Conservation (phyloP, 176 grass and related monocot species). For the Rhynchospora pubera region DNA sequence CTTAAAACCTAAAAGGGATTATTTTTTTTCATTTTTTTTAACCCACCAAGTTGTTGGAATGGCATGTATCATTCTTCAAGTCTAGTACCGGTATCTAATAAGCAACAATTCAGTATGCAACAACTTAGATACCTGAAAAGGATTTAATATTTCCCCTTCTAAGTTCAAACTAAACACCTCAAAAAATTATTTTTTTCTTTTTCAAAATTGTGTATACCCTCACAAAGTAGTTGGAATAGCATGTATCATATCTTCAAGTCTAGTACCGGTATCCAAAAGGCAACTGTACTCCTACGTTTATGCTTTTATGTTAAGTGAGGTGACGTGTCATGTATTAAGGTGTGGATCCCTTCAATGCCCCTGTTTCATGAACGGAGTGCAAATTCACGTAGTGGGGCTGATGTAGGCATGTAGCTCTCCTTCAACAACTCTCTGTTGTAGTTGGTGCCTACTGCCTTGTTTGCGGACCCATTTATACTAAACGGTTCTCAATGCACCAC, state of each 20-base stretch:
- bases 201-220: not conserved
- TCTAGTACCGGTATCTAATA: not conserved
- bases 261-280: not conserved
- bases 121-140: not conserved
- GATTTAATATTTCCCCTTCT: too few relatives aligned
- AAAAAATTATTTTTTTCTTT: not conserved
- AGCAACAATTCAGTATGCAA: not conserved
- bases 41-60: not conserved
- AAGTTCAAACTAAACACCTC: too few relatives aligned
- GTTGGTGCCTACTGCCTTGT: not conserved
- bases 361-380: constrained; percentile 10
- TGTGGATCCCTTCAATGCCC: not conserved
- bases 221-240: not conserved
- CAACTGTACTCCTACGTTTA: not conserved
- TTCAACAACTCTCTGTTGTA: constrained; percentile 2
- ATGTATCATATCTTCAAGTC: not conserved
- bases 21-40: not conserved
- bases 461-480: not conserved
- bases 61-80: not conserved
- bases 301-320: not conserved
- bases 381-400: not conserved
- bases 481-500: not conserved
- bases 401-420: not conserved
- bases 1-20: not conserved
- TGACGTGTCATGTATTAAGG: not conserved